Conservation (phyloP, 2,329 filamentous ascomycete species). For the Cryphonectria naterciae region DNA sequence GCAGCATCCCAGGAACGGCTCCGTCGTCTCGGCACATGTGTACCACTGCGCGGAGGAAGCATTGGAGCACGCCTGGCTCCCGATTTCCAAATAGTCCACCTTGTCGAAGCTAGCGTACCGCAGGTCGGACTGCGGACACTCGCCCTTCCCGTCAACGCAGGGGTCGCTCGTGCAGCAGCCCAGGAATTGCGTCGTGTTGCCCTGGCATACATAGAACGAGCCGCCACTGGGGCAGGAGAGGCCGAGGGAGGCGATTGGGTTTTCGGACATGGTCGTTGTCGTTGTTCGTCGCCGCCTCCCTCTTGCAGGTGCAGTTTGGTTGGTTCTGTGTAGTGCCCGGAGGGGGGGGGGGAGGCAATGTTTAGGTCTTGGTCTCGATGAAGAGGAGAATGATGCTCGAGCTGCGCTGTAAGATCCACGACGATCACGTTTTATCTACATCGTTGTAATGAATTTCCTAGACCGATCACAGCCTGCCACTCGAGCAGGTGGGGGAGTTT, state of each 20-base stretch:
- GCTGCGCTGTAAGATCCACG: not conserved
- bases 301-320: not conserved
- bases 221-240: slow-evolving; percentile 37
- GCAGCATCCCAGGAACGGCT: slow-evolving; percentile 47
- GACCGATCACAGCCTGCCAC: not conserved
- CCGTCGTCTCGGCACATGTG: slow-evolving; percentile 36
- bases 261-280: slow-evolving; percentile 5
- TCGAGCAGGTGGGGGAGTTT: not conserved
- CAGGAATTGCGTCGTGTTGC: slow-evolving; percentile 40
- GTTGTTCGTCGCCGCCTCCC: not conserved
- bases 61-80: slow-evolving; percentile 39
- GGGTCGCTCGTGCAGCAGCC: slow-evolving; percentile 47
- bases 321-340: not conserved
- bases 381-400: not conserved
- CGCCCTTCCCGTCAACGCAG: slow-evolving; percentile 37
- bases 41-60: slow-evolving; percentile 39
- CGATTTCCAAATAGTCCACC: slow-evolving; percentile 35
- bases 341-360: not conserved
- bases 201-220: slow-evolving; percentile 43
- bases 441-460: not conserved
- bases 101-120: slow-evolving; percentile 37
- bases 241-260: slow-evolving; percentile 22
- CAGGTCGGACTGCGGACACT: slow-evolving; percentile 40
- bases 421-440: not conserved
- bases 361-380: not conserved